phyloP scores from a whole-genome alignment of 2,329 filamentous ascomycete species.

The Cercospora brassicicola region DNA sequence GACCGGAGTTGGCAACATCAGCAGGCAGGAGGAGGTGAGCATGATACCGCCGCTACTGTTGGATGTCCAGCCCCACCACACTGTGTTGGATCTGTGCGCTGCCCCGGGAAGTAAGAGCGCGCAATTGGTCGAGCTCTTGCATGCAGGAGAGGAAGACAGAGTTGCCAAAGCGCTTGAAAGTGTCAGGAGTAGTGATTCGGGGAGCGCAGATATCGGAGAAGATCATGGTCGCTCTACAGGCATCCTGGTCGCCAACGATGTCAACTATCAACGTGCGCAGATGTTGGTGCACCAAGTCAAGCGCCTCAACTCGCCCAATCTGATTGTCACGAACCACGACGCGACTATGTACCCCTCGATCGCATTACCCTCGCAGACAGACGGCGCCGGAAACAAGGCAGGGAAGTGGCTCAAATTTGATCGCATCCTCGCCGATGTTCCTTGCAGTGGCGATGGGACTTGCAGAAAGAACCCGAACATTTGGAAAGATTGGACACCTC shows the following conservation, averaged over 20 bases:
- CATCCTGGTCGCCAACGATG: conserved; percentile 90
- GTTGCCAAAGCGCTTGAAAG: conserved; percentile 69
- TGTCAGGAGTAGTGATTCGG: conserved; percentile 54
- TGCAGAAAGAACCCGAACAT: conserved; percentile 88
- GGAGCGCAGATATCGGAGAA: conserved; percentile 38
- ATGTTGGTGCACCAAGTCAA: conserved; percentile 98
- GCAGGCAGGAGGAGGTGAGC: conserved; percentile 93
- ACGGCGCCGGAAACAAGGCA: conserved; percentile 49
- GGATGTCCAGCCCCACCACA: conserved; percentile 87
- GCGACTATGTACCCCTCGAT: conserved; percentile 94
- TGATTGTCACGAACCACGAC: conserved; percentile 97
- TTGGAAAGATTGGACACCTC: conserved; percentile 93
- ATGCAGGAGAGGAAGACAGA: conserved; percentile 84
- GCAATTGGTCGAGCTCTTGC: conserved; percentile 91
- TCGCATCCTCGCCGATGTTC: conserved; percentile 91
- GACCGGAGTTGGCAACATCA: conserved; percentile 96
- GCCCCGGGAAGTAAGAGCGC: conserved; percentile 96
- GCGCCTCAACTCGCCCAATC: conserved; percentile 90
- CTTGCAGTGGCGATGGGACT: conserved; percentile 94
- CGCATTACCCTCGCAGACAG: conserved; percentile 65
- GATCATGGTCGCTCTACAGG: conserved; percentile 89
- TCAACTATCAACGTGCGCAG: conserved; percentile 93
- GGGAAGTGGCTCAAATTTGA: conserved; percentile 88
- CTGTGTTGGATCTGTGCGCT: conserved; percentile 91
- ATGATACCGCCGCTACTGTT: conserved; percentile 97